These are phyloP conservation scores for Melocanna baccifera DNA, from an alignment of 176 grass and related monocot species.

Conservation along the genomic window DNA sequence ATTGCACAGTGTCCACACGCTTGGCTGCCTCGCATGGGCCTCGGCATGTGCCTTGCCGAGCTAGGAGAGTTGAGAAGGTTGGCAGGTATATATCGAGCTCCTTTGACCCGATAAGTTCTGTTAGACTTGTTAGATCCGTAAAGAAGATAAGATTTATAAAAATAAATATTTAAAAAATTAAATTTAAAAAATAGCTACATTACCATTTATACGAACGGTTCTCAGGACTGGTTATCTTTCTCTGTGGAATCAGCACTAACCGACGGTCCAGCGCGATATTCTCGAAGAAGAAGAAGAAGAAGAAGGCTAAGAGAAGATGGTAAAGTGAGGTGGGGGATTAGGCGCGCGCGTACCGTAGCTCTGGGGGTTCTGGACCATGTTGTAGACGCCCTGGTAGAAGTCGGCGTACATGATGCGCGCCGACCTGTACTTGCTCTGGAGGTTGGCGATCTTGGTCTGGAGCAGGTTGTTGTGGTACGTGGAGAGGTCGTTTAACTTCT, in stretches of 20 bases:
- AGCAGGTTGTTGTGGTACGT: slow-evolving; percentile 49
- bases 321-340: neutral
- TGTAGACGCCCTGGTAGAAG: slow-evolving; percentile 48
- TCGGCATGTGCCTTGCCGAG: no score
- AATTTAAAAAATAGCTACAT: no score
- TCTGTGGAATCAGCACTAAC: neutral
- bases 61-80: no score
- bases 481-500: slow-evolving; percentile 58
- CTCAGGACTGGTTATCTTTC: no score
- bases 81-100: no score
- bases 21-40: no score
- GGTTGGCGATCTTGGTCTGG: neutral
- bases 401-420: slow-evolving; percentile 61
- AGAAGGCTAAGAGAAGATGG: neutral
- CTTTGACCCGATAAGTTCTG: no score
- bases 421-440: slow-evolving; percentile 42
- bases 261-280: neutral
- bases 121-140: no score
- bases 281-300: neutral
- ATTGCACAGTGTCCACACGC: no score
- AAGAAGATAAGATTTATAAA: no score
- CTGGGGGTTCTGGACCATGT: slow-evolving; percentile 52
- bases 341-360: slow-evolving; percentile 39
- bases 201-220: no score
- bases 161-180: no score